Evolutionary conservation across 225 moss, liverwort and hornwort genomes (phyloP).

Genomic region (Climacium dendroides): DNA sequence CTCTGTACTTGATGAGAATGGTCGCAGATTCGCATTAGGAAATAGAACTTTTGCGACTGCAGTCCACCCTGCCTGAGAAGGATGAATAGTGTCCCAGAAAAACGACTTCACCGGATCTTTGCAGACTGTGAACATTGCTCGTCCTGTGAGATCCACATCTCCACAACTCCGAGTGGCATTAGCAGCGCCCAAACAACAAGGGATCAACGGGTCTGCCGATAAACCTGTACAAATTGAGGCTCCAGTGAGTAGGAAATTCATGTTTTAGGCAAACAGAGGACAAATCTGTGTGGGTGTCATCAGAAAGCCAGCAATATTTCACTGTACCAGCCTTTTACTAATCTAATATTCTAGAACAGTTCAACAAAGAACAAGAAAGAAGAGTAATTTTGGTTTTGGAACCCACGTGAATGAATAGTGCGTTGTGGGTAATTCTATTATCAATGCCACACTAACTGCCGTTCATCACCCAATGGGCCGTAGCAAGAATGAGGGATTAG

Average conservation of each 20-base stretch:
- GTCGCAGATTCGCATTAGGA: slow-evolving; percentile 5
- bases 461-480: background rate
- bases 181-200: slow-evolving; percentile 36
- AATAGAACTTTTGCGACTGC: slow-evolving; percentile 22
- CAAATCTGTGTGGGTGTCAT: background rate
- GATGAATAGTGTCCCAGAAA: slow-evolving; percentile 39
- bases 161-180: slow-evolving; percentile 26
- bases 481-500: background rate
- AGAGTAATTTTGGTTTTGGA: background rate
- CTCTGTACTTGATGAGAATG: background rate
- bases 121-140: slow-evolving; percentile 25
- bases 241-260: background rate
- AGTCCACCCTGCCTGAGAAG: slow-evolving; percentile 37
- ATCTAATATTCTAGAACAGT: background rate
- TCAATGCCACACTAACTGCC: background rate
- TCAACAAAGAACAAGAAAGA: background rate
- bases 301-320: background rate
- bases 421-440: background rate
- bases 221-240: slow-evolving; percentile 13
- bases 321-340: background rate
- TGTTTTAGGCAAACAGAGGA: background rate
- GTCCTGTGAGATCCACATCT: slow-evolving; percentile 8
- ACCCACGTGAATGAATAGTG: background rate
- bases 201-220: background rate
- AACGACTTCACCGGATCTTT: slow-evolving; percentile 18